Percentiles rank a stretch among this genome's conserved stretches.
Evolutionary conservation across 257 asterid genomes (phyloP).

Genomic region (Dorcoceras hygrometricum): DNA sequence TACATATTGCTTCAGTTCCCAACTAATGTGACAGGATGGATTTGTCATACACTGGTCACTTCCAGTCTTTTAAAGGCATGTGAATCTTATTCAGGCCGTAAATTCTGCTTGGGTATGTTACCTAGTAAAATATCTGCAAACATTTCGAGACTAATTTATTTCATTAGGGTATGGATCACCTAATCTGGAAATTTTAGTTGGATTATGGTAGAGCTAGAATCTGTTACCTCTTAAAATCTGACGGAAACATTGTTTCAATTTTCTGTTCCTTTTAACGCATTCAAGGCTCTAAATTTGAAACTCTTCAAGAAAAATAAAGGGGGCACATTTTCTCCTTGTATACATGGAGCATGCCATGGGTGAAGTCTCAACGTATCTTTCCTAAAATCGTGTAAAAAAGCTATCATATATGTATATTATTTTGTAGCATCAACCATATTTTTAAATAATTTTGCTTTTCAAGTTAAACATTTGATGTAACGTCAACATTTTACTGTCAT

Average conservation of each 20-base stretch:
- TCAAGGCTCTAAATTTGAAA: not conserved
- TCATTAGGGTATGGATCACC: not conserved
- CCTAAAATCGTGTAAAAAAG: not conserved
- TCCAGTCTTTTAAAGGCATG: constrained; percentile 95
- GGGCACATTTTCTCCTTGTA: constrained; percentile 1
- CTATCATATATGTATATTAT: too few species aligned
- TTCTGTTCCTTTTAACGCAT: constrained; percentile 8
- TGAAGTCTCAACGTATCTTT: not conserved
- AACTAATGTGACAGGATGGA: constrained; percentile 97
- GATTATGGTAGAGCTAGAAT: not conserved
- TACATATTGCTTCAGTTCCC: constrained; percentile 94
- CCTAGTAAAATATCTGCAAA: constrained; percentile 11
- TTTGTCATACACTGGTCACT: constrained; percentile 89
- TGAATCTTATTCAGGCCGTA: constrained; percentile 40
- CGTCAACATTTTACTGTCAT: too few species aligned
- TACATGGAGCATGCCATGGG: constrained; percentile 5
- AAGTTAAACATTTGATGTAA: not conserved
- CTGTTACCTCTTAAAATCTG: constrained; percentile 5
- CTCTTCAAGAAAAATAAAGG: not conserved
- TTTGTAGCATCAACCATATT: not conserved
- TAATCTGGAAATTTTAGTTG: not conserved
- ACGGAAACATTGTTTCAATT: not conserved
- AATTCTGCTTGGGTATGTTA: constrained; percentile 35
- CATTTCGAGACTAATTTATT: not conserved
- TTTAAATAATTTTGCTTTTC: too few species aligned